Conservation (phyloP, 2,329 filamentous ascomycete species). For the Stachybotrys chartarum region DNA sequence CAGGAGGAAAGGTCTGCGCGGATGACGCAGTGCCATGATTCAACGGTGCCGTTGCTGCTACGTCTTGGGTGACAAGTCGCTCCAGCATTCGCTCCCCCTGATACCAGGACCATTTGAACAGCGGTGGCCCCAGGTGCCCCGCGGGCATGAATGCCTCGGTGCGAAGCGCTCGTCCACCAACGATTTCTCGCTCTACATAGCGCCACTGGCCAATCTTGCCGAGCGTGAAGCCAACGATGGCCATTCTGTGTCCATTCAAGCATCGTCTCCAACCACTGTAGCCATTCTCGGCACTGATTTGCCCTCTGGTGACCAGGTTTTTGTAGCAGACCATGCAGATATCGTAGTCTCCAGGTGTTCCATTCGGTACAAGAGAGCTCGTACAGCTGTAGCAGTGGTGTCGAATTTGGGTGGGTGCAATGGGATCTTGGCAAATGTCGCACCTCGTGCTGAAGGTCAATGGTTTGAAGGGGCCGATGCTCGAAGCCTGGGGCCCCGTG, state of each 20-base stretch:
- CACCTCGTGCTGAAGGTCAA: slow-evolving; percentile 70
- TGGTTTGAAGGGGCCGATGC: slow-evolving; percentile 53
- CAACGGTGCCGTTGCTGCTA: slow-evolving; percentile 35
- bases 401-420: slow-evolving; percentile 60
- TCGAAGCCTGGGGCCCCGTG: slow-evolving; percentile 36
- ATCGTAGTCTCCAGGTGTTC: slow-evolving; percentile 70
- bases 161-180: slow-evolving; percentile 67
- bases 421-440: slow-evolving; percentile 68
- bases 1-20: slow-evolving; percentile 54
- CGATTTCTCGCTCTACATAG: slow-evolving; percentile 61
- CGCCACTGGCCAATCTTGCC: slow-evolving; percentile 59
- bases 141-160: slow-evolving; percentile 42
- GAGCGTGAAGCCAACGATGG: slow-evolving; percentile 68
- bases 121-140: slow-evolving; percentile 21
- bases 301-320: slow-evolving; percentile 53
- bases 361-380: slow-evolving; percentile 37
- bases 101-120: slow-evolving; percentile 48
- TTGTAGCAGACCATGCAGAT: slow-evolving; percentile 75
- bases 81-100: slow-evolving; percentile 30
- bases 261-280: slow-evolving; percentile 79
- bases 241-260: slow-evolving; percentile 75
- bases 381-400: slow-evolving; percentile 78
- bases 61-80: slow-evolving; percentile 44
- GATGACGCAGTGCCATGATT: slow-evolving; percentile 17
- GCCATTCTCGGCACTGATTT: slow-evolving; percentile 69